phyloP scores from a whole-genome alignment of 2,329 filamentous ascomycete genomes.

The Colletotrichum higginsianum region DNA sequence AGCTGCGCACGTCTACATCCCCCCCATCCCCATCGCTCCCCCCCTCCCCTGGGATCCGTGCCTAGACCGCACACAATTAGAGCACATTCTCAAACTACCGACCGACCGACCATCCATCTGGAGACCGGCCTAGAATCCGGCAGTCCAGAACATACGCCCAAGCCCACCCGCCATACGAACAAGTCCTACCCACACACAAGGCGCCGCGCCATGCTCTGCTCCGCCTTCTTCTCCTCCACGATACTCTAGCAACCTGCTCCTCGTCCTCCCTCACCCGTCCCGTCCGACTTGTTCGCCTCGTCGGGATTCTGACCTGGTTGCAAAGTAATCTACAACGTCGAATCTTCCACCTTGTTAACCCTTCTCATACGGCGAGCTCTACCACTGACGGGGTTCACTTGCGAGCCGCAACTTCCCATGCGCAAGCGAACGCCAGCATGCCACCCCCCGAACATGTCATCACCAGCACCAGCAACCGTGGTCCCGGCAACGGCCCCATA shows the following conservation, averaged over 20 bases:
- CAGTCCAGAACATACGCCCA: constrained; percentile 32
- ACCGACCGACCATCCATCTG: constrained; percentile 10
- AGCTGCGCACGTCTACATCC: constrained; percentile 10
- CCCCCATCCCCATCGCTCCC: background rate
- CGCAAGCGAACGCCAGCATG: constrained; percentile 36
- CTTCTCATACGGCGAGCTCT: background rate
- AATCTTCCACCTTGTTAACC: background rate
- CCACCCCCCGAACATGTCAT: constrained; percentile 30
- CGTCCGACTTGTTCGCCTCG: background rate
- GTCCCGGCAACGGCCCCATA: constrained; percentile 22
- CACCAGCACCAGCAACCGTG: constrained; percentile 18
- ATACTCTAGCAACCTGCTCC: constrained; percentile 35
- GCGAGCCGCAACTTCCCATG: constrained; percentile 39
- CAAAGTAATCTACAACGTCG: constrained; percentile 2
- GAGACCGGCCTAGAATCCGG: constrained; percentile 29
- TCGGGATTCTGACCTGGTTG: background rate
- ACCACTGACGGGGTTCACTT: constrained; percentile 7
- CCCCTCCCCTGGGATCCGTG: background rate
- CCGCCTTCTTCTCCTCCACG: constrained; percentile 26
- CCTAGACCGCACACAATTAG: constrained; percentile 38
- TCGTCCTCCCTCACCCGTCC: background rate
- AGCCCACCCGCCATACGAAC: background rate
- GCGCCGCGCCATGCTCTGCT: constrained; percentile 36
- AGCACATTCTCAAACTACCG: constrained; percentile 27
- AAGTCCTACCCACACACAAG: background rate